A percentile compares a stretch with the other conserved stretches of the same genome.
These are phyloP conservation scores for Komagataella kurtzmanii DNA, from an alignment of 805 yeast genomes.

Conservation along the genomic window DNA sequence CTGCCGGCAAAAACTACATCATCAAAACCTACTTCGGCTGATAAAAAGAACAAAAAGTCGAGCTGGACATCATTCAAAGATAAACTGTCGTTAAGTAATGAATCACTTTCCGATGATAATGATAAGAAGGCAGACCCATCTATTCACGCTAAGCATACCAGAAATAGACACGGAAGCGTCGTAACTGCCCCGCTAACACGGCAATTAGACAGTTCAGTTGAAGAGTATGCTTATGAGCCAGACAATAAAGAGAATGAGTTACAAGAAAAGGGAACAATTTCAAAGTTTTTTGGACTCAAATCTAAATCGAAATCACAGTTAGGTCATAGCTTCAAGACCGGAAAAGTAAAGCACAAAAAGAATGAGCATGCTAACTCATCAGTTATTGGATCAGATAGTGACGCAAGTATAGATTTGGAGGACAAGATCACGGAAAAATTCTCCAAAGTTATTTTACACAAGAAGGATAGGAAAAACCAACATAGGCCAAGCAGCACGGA, in stretches of 20 bases:
- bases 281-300: neutral
- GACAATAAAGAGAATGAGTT: neutral
- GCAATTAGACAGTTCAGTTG: neutral
- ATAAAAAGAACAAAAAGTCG: slow-evolving; percentile 1
- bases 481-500: neutral
- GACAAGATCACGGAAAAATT: neutral
- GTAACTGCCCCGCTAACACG: neutral
- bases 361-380: neutral
- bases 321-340: neutral
- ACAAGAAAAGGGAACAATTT: neutral
- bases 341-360: neutral
- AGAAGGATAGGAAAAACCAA: neutral
- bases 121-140: neutral
- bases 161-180: neutral
- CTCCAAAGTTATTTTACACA: neutral
- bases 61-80: slow-evolving; percentile 8
- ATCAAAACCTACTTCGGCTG: neutral
- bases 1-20: neutral
- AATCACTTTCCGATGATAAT: slow-evolving; percentile 1
- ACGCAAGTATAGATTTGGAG: neutral
- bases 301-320: neutral
- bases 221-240: neutral
- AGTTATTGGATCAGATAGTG: neutral
- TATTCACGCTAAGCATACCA: neutral
- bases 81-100: neutral